Conservation (phyloP, 2,329 filamentous ascomycete species). For the Stachybotrys chlorohalonatus region DNA sequence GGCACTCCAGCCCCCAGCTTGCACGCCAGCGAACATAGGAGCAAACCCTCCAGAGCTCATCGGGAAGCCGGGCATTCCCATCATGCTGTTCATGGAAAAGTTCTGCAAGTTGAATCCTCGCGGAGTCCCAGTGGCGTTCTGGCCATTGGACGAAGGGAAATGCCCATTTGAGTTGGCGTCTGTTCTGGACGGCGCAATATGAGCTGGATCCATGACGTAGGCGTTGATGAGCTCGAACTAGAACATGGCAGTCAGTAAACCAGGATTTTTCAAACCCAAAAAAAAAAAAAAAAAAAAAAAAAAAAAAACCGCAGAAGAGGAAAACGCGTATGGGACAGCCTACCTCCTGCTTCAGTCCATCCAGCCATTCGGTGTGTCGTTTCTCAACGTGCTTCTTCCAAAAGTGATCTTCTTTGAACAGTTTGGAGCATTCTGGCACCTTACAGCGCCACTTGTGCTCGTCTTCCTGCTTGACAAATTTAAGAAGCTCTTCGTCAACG, state of each 20-base stretch:
- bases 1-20: constrained; percentile 40
- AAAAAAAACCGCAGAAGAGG: too few species aligned
- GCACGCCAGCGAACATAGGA: constrained; percentile 45
- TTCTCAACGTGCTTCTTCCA: constrained; percentile 99
- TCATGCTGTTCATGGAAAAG: constrained; percentile 51
- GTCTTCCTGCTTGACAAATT: constrained; percentile 94
- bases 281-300: too few species aligned
- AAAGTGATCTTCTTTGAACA: constrained; percentile 96
- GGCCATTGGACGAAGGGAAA: constrained; percentile 73
- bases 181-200: constrained; percentile 86
- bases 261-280: constrained; percentile 1
- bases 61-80: constrained; percentile 52
- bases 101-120: constrained; percentile 83
- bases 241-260: background rate
- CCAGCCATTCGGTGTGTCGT: constrained; percentile 81
- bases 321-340: constrained; percentile 21
- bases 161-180: constrained; percentile 95
- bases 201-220: constrained; percentile 88
- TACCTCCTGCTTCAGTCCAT: constrained; percentile 74
- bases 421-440: constrained; percentile 88
- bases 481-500: constrained; percentile 73
- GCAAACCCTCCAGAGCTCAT: constrained; percentile 37
- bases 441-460: constrained; percentile 96
- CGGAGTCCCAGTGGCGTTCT: constrained; percentile 73
- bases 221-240: constrained; percentile 86